phyloP scores from a whole-genome alignment of 75 land plant genomes.

The Pinus taeda region DNA sequence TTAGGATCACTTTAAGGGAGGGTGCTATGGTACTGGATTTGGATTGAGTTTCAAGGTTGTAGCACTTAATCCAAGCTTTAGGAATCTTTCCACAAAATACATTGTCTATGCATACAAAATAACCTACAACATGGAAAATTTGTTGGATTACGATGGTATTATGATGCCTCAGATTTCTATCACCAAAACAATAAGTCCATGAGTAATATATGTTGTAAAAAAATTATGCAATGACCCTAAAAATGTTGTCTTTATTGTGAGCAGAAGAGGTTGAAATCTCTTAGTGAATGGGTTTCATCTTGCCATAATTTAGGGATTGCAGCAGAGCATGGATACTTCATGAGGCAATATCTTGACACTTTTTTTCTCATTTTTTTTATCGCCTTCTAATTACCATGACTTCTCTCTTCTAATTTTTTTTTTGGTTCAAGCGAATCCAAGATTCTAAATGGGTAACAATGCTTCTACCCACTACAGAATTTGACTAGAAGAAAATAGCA shows the following conservation, averaged over 20 bases:
- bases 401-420: neutral
- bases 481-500: too few relatives aligned
- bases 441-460: slow-evolving; percentile 51
- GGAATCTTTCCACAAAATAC: slow-evolving; percentile 5
- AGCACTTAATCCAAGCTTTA: too few relatives aligned
- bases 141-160: slow-evolving; percentile 78
- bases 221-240: slow-evolving; percentile 45
- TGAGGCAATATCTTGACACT: slow-evolving; percentile 29
- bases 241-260: slow-evolving; percentile 63
- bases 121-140: slow-evolving; percentile 1
- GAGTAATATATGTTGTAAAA: slow-evolving; percentile 24
- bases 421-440: slow-evolving; percentile 34
- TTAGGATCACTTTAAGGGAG: too few relatives aligned
- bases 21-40: too few relatives aligned
- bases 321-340: slow-evolving; percentile 14
- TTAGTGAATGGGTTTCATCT: slow-evolving; percentile 56
- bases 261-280: slow-evolving; percentile 49
- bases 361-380: neutral
- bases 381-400: too few relatives aligned
- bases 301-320: slow-evolving; percentile 59
- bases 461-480: too few relatives aligned
- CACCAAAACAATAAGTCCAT: slow-evolving; percentile 19
- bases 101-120: slow-evolving; percentile 47
- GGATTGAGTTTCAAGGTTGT: too few relatives aligned
- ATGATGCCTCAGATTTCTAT: slow-evolving; percentile 59